Evolutionary conservation across 2,329 filamentous ascomycete species (phyloP).

Genomic region (Xylaria multiplex): DNA sequence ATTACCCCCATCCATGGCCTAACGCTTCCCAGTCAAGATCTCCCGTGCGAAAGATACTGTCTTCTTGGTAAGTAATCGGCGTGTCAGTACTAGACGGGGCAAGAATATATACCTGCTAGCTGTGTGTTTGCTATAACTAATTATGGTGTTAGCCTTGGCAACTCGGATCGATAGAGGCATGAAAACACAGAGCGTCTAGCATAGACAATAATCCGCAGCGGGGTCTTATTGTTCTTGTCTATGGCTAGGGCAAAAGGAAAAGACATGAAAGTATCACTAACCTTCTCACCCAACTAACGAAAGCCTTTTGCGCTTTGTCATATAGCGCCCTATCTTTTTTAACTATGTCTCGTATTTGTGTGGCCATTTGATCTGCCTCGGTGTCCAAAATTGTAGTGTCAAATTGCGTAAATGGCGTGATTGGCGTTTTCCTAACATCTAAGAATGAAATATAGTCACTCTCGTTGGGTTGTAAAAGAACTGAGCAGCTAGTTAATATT

Average conservation of each 20-base stretch:
- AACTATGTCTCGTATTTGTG: slow-evolving; percentile 70
- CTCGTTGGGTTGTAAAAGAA: slow-evolving; percentile 85
- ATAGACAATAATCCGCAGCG: not conserved
- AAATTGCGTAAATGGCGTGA: slow-evolving; percentile 69
- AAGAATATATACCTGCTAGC: slow-evolving; percentile 68
- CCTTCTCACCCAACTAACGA: slow-evolving; percentile 89
- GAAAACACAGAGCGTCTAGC: not conserved
- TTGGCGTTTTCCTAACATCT: slow-evolving; percentile 86
- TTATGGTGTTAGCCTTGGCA: slow-evolving; percentile 21
- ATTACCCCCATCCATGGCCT: slow-evolving; percentile 78
- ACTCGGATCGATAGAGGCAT: not conserved
- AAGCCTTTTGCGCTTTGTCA: slow-evolving; percentile 89
- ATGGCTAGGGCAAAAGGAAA: not conserved
- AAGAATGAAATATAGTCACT: slow-evolving; percentile 92
- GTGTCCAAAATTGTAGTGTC: slow-evolving; percentile 65
- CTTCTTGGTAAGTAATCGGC: slow-evolving; percentile 12
- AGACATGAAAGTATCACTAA: slow-evolving; percentile 10
- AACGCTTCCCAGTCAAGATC: slow-evolving; percentile 89
- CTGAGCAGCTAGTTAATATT: slow-evolving; percentile 45
- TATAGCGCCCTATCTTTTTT: slow-evolving; percentile 68
- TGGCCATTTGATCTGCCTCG: slow-evolving; percentile 67
- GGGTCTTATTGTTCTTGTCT: not conserved
- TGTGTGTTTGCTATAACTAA: slow-evolving; percentile 85
- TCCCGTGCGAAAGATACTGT: slow-evolving; percentile 77
- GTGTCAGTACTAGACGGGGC: not conserved